Percentiles rank a stretch among this genome's conserved stretches.
These are phyloP conservation scores for Hawksworthiomyces lignivorus DNA, from an alignment of 2,329 filamentous ascomycete genomes.

Conservation along the genomic window DNA sequence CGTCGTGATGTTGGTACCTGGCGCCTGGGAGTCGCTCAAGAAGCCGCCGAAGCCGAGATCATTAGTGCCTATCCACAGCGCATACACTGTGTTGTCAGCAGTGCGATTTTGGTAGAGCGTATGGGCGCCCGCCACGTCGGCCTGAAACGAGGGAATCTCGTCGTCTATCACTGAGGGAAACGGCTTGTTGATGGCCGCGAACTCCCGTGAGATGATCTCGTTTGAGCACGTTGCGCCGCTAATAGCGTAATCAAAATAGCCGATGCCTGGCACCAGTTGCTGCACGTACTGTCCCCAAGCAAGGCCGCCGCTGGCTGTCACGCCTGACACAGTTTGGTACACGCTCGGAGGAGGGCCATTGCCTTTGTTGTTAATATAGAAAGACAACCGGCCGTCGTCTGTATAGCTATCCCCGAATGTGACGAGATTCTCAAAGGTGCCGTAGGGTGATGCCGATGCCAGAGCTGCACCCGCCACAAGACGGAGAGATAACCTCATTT, in stretches of 20 bases:
- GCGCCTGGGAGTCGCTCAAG: slow-evolving; percentile 54
- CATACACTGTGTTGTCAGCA: slow-evolving; percentile 58
- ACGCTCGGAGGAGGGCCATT: slow-evolving; percentile 54
- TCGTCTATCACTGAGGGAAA: slow-evolving; percentile 59
- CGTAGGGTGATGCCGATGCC: slow-evolving; percentile 17
- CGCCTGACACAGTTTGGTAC: slow-evolving; percentile 36
- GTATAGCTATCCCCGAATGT: slow-evolving; percentile 72
- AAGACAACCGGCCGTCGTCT: slow-evolving; percentile 59
- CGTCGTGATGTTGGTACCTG: slow-evolving; percentile 51
- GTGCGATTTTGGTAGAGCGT: slow-evolving; percentile 37
- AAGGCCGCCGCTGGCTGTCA: slow-evolving; percentile 56
- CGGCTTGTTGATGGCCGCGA: slow-evolving; percentile 39
- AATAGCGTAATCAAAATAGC: slow-evolving; percentile 63
- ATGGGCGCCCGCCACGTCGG: slow-evolving; percentile 34
- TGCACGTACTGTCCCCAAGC: slow-evolving; percentile 63
- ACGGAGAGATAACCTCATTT: not conserved
- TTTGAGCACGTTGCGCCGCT: slow-evolving; percentile 67
- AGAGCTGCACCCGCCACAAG: slow-evolving; percentile 2
- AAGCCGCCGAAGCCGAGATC: slow-evolving; percentile 63
- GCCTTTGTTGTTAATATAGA: slow-evolving; percentile 53
- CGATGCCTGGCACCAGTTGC: slow-evolving; percentile 47
- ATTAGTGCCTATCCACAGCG: slow-evolving; percentile 76
- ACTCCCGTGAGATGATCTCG: slow-evolving; percentile 50
- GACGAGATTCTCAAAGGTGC: slow-evolving; percentile 52
- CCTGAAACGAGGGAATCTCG: slow-evolving; percentile 49